These are phyloP conservation scores for Borovskyia barvae DNA, from an alignment of 208 protist genomes.

Conservation along the genomic window DNA sequence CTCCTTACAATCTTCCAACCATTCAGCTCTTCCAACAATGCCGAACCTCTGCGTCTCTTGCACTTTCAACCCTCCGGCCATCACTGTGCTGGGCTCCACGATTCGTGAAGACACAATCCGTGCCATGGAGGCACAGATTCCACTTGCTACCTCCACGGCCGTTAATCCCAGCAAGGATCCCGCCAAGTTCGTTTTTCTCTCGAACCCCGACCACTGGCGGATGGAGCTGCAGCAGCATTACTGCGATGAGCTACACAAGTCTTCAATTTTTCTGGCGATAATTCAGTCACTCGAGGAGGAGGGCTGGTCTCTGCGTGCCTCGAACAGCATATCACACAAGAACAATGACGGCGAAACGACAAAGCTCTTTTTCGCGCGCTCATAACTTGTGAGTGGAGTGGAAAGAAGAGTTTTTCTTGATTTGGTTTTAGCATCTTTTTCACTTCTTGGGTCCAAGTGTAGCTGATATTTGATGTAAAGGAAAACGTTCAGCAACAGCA, in stretches of 20 bases:
- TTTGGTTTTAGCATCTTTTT: constrained; percentile 10
- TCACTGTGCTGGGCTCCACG: constrained; percentile 83
- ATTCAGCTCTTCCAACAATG: constrained; percentile 40
- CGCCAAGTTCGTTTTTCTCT: constrained; percentile 70
- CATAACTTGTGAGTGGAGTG: constrained; percentile 18
- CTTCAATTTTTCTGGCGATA: constrained; percentile 70
- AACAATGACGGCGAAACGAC: constrained; percentile 56
- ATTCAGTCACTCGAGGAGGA: constrained; percentile 81
- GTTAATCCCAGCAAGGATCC: constrained; percentile 69
- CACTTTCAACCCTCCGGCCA: constrained; percentile 88
- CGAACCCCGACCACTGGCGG: constrained; percentile 85
- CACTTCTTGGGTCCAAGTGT: constrained; percentile 8
- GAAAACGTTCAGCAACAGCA: not conserved
- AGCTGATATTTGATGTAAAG: not conserved
- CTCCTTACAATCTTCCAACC: constrained; percentile 1
- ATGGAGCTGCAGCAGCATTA: constrained; percentile 90
- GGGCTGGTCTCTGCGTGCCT: constrained; percentile 83
- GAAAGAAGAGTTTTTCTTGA: not conserved
- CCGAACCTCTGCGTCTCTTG: constrained; percentile 90
- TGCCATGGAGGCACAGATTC: constrained; percentile 74
- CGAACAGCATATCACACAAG: constrained; percentile 48
- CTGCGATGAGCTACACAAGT: constrained; percentile 89
- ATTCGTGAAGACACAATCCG: constrained; percentile 88
- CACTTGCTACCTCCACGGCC: constrained; percentile 66
- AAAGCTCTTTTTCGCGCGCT: constrained; percentile 87